A percentile compares a stretch with the other conserved stretches of the same genome.
Conservation (phyloP, 108 stramenopile species). For the Chaetoceros tenuissimus region DNA sequence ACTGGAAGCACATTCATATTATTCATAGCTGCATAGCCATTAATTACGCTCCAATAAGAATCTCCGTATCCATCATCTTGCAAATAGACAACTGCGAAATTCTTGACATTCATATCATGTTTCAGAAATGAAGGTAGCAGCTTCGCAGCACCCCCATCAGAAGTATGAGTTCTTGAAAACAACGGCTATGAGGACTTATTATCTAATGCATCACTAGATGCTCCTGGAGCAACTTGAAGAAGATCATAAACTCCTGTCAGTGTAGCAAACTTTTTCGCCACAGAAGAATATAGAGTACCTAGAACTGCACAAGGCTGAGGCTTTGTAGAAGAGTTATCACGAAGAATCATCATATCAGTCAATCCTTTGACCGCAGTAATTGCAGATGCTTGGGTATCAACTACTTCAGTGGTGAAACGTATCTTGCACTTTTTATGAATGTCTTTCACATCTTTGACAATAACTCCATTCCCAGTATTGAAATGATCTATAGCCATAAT, state of each 20-base stretch:
- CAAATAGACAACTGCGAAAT: background rate
- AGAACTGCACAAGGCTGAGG: constrained; percentile 7
- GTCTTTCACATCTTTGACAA: constrained; percentile 1
- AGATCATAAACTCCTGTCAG: constrained; percentile 3
- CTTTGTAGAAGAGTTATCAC: background rate
- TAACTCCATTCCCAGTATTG: constrained; percentile 12
- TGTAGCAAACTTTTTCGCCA: constrained; percentile 1
- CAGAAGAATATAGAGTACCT: background rate
- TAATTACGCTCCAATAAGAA: background rate
- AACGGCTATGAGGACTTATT: background rate
- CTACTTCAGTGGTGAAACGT: constrained; percentile 4
- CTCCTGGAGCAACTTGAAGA: background rate
- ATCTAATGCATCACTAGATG: background rate
- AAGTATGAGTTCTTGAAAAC: constrained; percentile 4
- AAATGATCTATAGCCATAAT: constrained; percentile 12
- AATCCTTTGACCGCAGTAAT: background rate
- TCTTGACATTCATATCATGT: background rate
- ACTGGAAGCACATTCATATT: background rate
- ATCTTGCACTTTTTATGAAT: constrained; percentile 10
- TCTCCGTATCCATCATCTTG: background rate
- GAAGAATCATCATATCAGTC: background rate
- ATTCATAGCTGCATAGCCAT: background rate
- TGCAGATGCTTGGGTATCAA: background rate
- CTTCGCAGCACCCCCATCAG: background rate
- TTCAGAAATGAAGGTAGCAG: background rate